These are phyloP conservation scores for Vitis hybrid DNA, from an alignment of 177 flowering plant species.

Conservation along the genomic window DNA sequence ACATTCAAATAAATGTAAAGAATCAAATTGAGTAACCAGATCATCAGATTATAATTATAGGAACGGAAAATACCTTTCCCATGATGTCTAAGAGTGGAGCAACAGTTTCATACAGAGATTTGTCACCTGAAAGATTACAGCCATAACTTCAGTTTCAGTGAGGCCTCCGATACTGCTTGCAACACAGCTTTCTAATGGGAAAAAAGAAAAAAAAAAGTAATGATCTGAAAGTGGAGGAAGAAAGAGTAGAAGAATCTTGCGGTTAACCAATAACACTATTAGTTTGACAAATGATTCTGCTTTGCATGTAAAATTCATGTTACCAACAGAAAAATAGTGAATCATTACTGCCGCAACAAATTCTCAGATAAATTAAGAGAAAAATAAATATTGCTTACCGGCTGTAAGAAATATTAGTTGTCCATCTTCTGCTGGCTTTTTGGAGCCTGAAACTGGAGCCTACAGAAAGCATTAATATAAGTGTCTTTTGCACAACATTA, in stretches of 20 bases:
- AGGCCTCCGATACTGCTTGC: neutral
- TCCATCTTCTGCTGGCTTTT: conserved; percentile 97
- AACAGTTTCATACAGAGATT: conserved; percentile 58
- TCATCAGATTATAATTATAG: neutral
- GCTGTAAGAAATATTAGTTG: conserved; percentile 91
- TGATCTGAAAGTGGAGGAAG: neutral
- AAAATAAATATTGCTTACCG: conserved; percentile 35
- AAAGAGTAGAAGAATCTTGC: no score
- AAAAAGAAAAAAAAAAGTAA: neutral
- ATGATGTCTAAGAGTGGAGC: conserved; percentile 79
- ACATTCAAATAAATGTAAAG: conserved; percentile 1
- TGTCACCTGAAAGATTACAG: conserved; percentile 66
- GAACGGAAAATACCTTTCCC: conserved; percentile 70
- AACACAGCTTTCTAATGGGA: neutral
- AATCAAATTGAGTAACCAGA: neutral
- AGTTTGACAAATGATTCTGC: no score
- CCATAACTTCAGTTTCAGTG: conserved; percentile 8
- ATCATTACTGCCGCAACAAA: no score
- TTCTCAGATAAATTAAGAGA: neutral
- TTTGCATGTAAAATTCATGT: no score
- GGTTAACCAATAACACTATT: no score
- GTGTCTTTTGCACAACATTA: no score
- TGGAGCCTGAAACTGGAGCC: conserved; percentile 99
- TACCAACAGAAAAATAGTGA: no score
- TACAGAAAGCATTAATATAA: conserved; percentile 15